Conservation (phyloP, 768 basidiomycete genomes). For the Boletales sp. region DNA sequence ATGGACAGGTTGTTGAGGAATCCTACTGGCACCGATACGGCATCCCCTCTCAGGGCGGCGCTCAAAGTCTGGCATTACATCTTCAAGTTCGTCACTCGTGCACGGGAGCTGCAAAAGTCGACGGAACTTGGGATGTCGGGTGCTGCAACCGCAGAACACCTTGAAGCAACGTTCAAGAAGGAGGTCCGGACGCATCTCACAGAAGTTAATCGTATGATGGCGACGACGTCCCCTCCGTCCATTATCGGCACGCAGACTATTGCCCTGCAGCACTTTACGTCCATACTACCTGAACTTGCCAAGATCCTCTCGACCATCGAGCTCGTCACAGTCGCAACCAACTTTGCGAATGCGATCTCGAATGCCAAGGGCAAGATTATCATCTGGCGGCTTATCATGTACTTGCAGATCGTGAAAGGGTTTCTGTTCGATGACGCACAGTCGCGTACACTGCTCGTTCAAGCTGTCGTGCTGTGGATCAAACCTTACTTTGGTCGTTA, state of each 20-base stretch:
- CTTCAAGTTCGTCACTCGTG: conserved; percentile 91
- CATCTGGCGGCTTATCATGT: conserved; percentile 92
- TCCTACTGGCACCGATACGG: conserved; percentile 69
- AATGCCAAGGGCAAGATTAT: conserved; percentile 81
- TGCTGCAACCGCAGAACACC: conserved; percentile 80
- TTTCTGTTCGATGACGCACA: conserved; percentile 83
- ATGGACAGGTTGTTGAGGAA: conserved; percentile 80
- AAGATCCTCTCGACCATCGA: conserved; percentile 80
- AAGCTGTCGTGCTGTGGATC: conserved; percentile 89
- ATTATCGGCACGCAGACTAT: conserved; percentile 96
- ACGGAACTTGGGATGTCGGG: conserved; percentile 77
- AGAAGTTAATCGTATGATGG: conserved; percentile 90
- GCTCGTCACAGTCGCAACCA: conserved; percentile 81
- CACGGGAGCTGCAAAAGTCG: conserved; percentile 81
- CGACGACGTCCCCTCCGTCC: conserved; percentile 67
- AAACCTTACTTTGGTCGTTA: conserved; percentile 92
- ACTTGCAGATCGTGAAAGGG: conserved; percentile 85
- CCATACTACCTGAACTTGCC: conserved; percentile 82
- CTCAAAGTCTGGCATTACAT: conserved; percentile 97
- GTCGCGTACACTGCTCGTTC: conserved; percentile 76
- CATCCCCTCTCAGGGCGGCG: conserved; percentile 78
- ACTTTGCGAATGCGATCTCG: conserved; percentile 81
- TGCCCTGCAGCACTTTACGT: conserved; percentile 89
- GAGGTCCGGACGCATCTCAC: conserved; percentile 74
- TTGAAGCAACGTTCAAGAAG: conserved; percentile 80